These are phyloP conservation scores for Talaromyces sp. DNA, from an alignment of 2,329 filamentous ascomycete genomes.

Conservation along the genomic window DNA sequence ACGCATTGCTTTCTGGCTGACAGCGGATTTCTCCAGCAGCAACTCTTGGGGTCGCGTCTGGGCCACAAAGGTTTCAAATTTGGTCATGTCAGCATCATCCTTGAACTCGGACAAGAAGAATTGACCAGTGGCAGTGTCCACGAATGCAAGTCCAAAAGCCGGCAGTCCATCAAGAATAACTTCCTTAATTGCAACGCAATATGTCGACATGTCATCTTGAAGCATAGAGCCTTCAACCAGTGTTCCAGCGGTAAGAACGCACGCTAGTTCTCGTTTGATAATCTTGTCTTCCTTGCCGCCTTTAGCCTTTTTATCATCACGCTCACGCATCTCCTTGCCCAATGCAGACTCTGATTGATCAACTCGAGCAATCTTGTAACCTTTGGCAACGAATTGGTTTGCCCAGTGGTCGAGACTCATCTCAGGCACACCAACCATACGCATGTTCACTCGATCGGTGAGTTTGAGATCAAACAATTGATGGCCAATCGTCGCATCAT, in stretches of 20 bases:
- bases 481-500: constrained; percentile 93
- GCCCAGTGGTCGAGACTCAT: constrained; percentile 95
- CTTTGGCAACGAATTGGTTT: constrained; percentile 96
- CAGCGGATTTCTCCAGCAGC: constrained; percentile 77
- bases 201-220: constrained; percentile 95
- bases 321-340: constrained; percentile 97
- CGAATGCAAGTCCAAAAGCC: constrained; percentile 86
- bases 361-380: constrained; percentile 93
- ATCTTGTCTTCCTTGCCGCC: constrained; percentile 80
- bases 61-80: constrained; percentile 94
- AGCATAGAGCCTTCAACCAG: constrained; percentile 95
- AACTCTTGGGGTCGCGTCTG: constrained; percentile 87
- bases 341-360: constrained; percentile 96
- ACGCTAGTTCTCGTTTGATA: constrained; percentile 84
- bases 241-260: constrained; percentile 86
- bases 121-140: constrained; percentile 91
- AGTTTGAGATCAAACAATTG: constrained; percentile 97
- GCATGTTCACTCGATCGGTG: constrained; percentile 98
- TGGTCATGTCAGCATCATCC: constrained; percentile 89
- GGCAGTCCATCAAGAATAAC: constrained; percentile 66
- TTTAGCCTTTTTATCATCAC: constrained; percentile 59
- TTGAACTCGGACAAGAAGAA: constrained; percentile 91
- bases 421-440: constrained; percentile 97
- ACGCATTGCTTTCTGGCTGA: constrained; percentile 84
- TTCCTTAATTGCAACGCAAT: constrained; percentile 93